A percentile compares a stretch with the other conserved stretches of the same genome.
Evolutionary conservation across 805 yeast genomes (phyloP).

Genomic region (Vanderwaltozyma tropicalis): DNA sequence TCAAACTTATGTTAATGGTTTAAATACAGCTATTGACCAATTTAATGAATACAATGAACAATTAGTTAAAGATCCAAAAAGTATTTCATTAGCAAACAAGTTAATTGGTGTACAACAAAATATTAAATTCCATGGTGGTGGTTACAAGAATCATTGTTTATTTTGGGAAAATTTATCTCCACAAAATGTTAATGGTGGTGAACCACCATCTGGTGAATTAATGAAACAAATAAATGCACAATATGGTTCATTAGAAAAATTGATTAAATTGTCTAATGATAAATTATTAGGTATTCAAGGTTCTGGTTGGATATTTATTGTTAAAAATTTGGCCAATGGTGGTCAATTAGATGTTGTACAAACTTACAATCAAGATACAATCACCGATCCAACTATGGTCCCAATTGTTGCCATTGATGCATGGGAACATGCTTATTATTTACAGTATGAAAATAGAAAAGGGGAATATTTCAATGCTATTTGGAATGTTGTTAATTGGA

Average conservation of each 20-base stretch:
- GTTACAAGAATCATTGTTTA: conserved; percentile 72
- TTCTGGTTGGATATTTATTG: conserved; percentile 92
- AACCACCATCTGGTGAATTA: conserved; percentile 41
- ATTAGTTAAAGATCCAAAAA: conserved; percentile 26
- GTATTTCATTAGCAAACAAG: conserved; percentile 30
- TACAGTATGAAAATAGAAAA: conserved; percentile 87
- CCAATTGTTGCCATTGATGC: conserved; percentile 88
- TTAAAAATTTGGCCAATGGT: conserved; percentile 66
- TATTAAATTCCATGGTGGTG: conserved; percentile 90
- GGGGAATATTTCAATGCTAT: conserved; percentile 86
- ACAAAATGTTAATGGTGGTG: conserved; percentile 63
- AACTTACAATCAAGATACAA: conserved; percentile 81
- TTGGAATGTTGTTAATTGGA: conserved; percentile 93
- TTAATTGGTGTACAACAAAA: conserved; percentile 48
- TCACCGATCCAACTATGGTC: conserved; percentile 46
- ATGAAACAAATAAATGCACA: conserved; percentile 48
- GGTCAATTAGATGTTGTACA: conserved; percentile 63
- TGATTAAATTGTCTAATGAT: conserved; percentile 53
- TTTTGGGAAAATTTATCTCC: conserved; percentile 90
- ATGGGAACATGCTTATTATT: conserved; percentile 94
- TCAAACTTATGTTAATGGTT: conserved; percentile 82
- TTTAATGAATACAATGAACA: conserved; percentile 50
- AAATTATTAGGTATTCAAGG: conserved; percentile 85
- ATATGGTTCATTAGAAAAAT: conserved; percentile 63
- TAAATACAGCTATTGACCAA: conserved; percentile 69